A percentile compares a stretch with the other conserved stretches of the same genome.
These are phyloP conservation scores for Sporothrix humicola DNA, from an alignment of 2,329 filamentous ascomycete species.

Conservation along the genomic window DNA sequence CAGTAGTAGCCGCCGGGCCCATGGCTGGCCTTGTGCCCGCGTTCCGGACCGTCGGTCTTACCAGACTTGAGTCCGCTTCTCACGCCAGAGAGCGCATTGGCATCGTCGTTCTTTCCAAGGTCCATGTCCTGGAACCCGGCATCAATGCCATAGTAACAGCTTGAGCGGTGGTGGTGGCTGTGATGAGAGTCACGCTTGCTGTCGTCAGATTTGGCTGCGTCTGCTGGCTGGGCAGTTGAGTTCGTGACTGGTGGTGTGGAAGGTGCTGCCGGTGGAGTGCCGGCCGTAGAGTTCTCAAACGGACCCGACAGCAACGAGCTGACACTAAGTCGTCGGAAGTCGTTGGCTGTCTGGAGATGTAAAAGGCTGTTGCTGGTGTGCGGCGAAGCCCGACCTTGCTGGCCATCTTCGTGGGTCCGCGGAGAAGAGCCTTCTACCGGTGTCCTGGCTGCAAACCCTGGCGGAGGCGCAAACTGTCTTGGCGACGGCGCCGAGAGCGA, in stretches of 20 bases:
- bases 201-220: not conserved
- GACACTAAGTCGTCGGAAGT: constrained; percentile 61
- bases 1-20: constrained; percentile 71
- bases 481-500: constrained; percentile 35
- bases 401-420: constrained; percentile 24
- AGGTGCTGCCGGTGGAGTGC: not conserved
- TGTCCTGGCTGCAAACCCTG: not conserved
- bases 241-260: constrained; percentile 9
- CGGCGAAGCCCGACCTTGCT: not conserved
- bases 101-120: constrained; percentile 72
- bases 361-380: constrained; percentile 12
- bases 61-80: not conserved
- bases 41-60: constrained; percentile 37
- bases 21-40: constrained; percentile 37
- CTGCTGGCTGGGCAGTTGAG: not conserved
- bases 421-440: constrained; percentile 20
- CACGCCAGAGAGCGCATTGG: constrained; percentile 62
- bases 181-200: not conserved
- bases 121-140: constrained; percentile 72
- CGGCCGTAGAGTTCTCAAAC: constrained; percentile 43
- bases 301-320: constrained; percentile 66
- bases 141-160: constrained; percentile 71
- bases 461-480: not conserved
- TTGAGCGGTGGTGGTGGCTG: constrained; percentile 37
- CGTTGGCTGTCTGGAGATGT: constrained; percentile 28